Evolutionary conservation across 306 rosid species (phyloP).

Genomic region (Echinosophora koreensis): DNA sequence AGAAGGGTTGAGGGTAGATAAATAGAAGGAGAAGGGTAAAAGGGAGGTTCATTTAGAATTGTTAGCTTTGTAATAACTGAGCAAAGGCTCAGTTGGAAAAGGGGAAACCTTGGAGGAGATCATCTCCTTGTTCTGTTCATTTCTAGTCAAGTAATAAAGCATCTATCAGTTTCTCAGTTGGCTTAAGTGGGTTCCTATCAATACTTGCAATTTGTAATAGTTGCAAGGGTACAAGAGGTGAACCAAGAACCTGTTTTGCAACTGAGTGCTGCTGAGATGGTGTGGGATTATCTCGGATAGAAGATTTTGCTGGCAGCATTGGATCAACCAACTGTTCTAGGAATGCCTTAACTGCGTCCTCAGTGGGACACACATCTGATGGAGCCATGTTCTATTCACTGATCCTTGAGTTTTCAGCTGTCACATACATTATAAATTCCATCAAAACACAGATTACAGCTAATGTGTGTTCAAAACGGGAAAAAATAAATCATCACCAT

Average conservation of each 20-base stretch:
- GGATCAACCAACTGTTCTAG: slow-evolving; percentile 69
- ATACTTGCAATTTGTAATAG: neutral
- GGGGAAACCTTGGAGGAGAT: too few species aligned
- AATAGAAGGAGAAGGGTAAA: too few species aligned
- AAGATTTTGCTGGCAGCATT: slow-evolving; percentile 58
- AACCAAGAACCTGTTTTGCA: slow-evolving; percentile 70
- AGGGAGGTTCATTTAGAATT: too few species aligned
- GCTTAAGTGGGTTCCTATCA: too few species aligned
- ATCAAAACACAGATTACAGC: slow-evolving; percentile 10
- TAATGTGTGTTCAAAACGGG: neutral
- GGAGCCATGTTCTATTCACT: slow-evolving; percentile 53
- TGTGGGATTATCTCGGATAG: slow-evolving; percentile 47
- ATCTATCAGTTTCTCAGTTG: too few species aligned
- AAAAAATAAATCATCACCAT: neutral
- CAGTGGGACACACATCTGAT: slow-evolving; percentile 61
- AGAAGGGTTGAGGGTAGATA: too few species aligned
- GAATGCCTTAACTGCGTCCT: slow-evolving; percentile 65
- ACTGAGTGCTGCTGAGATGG: slow-evolving; percentile 54
- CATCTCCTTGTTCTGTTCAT: too few species aligned
- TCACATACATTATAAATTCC: neutral
- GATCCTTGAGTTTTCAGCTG: slow-evolving; percentile 39
- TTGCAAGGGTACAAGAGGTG: slow-evolving; percentile 26
- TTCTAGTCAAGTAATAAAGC: too few species aligned
- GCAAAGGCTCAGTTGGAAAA: too few species aligned
- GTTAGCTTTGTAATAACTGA: too few species aligned